These are phyloP conservation scores for Pythium diclinum DNA, from an alignment of 352 stramenopile species.

Conservation along the genomic window DNA sequence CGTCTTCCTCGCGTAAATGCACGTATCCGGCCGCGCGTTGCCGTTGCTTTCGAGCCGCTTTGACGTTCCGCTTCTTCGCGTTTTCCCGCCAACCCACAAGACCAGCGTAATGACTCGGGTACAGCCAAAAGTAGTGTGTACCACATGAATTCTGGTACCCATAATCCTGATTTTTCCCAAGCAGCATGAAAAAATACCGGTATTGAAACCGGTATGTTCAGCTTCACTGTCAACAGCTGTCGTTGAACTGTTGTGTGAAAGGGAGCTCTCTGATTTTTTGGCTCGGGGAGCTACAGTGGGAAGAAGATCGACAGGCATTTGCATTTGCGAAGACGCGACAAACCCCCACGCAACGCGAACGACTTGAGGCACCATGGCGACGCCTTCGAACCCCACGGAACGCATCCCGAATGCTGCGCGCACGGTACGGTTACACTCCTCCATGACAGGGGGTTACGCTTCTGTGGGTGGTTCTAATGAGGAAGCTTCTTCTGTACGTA, in stretches of 20 bases:
- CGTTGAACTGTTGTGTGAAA: constrained; percentile 4
- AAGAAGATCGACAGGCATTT: neutral
- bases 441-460: neutral
- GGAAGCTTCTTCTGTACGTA: no score
- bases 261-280: constrained; percentile 10
- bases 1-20: neutral
- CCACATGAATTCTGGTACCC: neutral
- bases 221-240: neutral
- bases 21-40: constrained; percentile 19
- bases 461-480: no score
- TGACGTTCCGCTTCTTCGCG: neutral
- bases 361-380: constrained; percentile 33
- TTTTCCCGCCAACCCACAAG: constrained; percentile 19
- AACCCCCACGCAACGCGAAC: neutral
- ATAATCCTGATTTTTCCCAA: neutral
- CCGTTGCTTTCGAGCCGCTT: constrained; percentile 21
- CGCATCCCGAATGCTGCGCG: constrained; percentile 53
- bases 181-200: neutral
- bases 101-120: neutral
- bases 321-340: neutral
- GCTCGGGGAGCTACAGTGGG: neutral
- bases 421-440: constrained; percentile 24
- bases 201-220: neutral
- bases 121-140: neutral
- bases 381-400: constrained; percentile 59